Conservation (phyloP, 257 asterid species). For the Leonotis leonurus region DNA sequence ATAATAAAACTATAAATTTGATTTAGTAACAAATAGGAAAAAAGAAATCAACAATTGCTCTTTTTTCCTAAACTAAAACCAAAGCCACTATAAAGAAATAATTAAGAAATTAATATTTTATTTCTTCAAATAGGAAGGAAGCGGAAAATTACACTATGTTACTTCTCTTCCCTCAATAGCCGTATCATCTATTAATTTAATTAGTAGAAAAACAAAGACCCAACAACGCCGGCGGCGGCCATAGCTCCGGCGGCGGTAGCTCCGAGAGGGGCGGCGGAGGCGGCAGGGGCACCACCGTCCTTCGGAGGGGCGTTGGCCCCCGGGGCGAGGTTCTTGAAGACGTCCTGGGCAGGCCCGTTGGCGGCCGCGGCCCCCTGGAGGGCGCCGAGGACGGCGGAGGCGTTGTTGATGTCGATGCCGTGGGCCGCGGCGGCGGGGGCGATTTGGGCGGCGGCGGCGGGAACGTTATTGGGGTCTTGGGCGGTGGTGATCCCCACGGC, state of each 20-base stretch:
- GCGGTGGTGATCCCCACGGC: conserved; percentile 33
- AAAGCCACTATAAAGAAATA: background rate
- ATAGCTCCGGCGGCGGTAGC: conserved; percentile 15
- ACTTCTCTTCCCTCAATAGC: too few relatives aligned
- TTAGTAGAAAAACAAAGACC: conserved; percentile 40
- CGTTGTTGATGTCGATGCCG: background rate
- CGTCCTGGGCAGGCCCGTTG: background rate
- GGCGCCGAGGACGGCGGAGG: conserved; percentile 24
- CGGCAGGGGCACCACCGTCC: conserved; percentile 16
- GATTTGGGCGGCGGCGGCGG: background rate
- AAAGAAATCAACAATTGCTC: background rate
- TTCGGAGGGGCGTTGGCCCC: conserved; percentile 24
- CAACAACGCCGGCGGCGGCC: conserved; percentile 26
- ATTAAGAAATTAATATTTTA: too few relatives aligned
- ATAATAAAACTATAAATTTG: too few relatives aligned
- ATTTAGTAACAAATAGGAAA: background rate
- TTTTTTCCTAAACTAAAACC: background rate
- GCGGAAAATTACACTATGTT: too few relatives aligned
- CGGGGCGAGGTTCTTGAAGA: conserved; percentile 13
- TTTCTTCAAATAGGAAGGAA: background rate
- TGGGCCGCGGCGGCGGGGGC: background rate
- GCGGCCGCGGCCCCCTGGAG: conserved; percentile 22
- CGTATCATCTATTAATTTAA: too few relatives aligned
- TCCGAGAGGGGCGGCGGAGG: conserved; percentile 13
- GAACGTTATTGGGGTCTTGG: background rate